Evolutionary conservation across 768 basidiomycete species (phyloP).

Genomic region (Podaxis sp.): DNA sequence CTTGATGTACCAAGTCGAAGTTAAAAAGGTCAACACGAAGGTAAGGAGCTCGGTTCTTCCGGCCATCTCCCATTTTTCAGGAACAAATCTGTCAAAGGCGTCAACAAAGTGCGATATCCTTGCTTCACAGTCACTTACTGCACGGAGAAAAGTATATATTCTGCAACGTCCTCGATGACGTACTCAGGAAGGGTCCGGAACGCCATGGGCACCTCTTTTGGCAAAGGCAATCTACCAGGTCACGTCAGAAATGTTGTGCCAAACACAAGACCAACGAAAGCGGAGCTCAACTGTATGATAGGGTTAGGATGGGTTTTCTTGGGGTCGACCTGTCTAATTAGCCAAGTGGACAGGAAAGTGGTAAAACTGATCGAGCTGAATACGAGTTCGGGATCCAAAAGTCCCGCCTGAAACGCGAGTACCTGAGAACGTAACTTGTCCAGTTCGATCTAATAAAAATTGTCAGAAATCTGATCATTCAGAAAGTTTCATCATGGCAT

Average conservation of each 20-base stretch:
- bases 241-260: background rate
- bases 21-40: constrained; percentile 88
- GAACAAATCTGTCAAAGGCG: constrained; percentile 48
- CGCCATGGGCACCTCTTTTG: constrained; percentile 77
- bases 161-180: constrained; percentile 89
- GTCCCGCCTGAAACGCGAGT: constrained; percentile 79
- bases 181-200: constrained; percentile 94
- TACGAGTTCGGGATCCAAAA: constrained; percentile 84
- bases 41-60: constrained; percentile 86
- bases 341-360: constrained; percentile 92
- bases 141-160: constrained; percentile 82
- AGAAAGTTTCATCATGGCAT: background rate
- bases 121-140: constrained; percentile 47
- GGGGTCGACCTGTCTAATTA: constrained; percentile 89
- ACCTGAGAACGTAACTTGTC: constrained; percentile 71
- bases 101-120: background rate
- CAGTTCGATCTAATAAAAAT: constrained; percentile 55
- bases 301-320: constrained; percentile 72
- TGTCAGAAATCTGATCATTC: background rate
- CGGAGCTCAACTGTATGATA: constrained; percentile 55
- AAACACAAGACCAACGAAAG: background rate
- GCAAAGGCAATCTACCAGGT: constrained; percentile 73
- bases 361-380: constrained; percentile 79
- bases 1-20: constrained; percentile 97
- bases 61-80: constrained; percentile 78